Evolutionary conservation across 179 eudicot species (phyloP), one percentile per base, ranked within the genome.

Genomic region (Nepenthes alata): DNA sequence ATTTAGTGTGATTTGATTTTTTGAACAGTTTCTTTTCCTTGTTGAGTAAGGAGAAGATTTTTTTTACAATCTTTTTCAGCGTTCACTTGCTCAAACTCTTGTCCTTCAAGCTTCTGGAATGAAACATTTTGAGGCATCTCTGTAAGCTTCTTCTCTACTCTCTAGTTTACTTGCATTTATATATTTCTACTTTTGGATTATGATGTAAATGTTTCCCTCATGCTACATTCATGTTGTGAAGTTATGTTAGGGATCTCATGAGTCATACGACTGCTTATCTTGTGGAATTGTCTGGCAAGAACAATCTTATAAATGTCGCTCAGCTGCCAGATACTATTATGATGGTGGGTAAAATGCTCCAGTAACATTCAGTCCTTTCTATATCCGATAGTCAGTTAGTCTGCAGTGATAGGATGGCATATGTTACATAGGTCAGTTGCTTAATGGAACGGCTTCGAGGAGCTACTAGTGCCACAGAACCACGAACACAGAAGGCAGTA

Each of bases 381-480:
- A 7, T 55, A 25, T 55, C 5, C n/a, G 1, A 34, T 11, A 5
- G 9, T 11, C 39, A 4, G 37, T 35, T 55, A 6, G 25, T 4
- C 15, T 50, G 53, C 53, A 1, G 10, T 25, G 38, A 55, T 35
- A 25, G 37, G 50, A 16, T 2, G 11, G 38, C 64, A 53, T 38
- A 71, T 49, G 62, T 59, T 49, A 45, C 48, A 53, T 72, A 93
- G 98, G 85, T 90, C 64, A 81, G 83, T 65, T 93, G 95, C 82
- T 75, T 89, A 72, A 75, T 89, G 75, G 98, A 93, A 71, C 88
- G 98, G 53, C 84, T 93, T 65, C 88, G 95, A 70, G 98, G 98
- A 69, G 91, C 84, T 80, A 86, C 97, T 57, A 76, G 90, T 76
- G 98, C 95, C 58, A 79, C 94, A 62, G 95, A 93, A 74, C 93